Evolutionary conservation across 768 basidiomycete genomes (phyloP).

Genomic region (Collybia sordida): DNA sequence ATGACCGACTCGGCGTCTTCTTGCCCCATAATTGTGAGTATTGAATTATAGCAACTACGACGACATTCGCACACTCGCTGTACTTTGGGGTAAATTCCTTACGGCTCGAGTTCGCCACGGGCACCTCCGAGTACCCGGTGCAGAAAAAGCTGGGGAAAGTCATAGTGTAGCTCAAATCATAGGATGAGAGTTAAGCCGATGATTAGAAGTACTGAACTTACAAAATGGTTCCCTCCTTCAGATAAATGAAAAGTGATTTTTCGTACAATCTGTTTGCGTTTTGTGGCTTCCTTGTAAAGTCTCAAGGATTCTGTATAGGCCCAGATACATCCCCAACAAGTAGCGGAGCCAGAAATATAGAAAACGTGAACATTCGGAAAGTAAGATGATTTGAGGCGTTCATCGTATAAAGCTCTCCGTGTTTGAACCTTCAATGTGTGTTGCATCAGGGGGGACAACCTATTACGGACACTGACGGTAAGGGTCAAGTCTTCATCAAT

Average conservation of each 20-base stretch:
- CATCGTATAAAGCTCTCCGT: slow-evolving; percentile 19
- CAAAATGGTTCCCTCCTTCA: slow-evolving; percentile 33
- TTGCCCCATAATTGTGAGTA: no score
- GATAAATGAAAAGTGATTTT: slow-evolving; percentile 21
- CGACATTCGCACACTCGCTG: no score
- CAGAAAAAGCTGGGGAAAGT: no score
- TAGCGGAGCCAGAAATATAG: slow-evolving; percentile 18
- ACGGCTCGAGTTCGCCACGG: no score
- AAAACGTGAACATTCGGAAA: slow-evolving; percentile 16
- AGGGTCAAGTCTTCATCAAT: no score
- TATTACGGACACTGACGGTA: slow-evolving; percentile 1
- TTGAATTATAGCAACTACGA: no score
- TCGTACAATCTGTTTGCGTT: slow-evolving; percentile 17
- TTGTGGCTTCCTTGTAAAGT: slow-evolving; percentile 16
- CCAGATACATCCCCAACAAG: slow-evolving; percentile 25
- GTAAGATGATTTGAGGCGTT: slow-evolving; percentile 6
- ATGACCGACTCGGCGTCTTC: no score
- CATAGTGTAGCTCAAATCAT: no score
- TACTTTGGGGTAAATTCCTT: no score
- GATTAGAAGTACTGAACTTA: slow-evolving; percentile 14
- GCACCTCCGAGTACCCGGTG: no score
- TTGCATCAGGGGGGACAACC: slow-evolving; percentile 22
- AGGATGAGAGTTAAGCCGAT: no score
- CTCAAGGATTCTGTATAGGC: slow-evolving; percentile 16
- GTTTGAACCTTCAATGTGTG: slow-evolving; percentile 12